Evolutionary conservation across 805 yeast species (phyloP).

Genomic region (Candida broadrunensis): DNA sequence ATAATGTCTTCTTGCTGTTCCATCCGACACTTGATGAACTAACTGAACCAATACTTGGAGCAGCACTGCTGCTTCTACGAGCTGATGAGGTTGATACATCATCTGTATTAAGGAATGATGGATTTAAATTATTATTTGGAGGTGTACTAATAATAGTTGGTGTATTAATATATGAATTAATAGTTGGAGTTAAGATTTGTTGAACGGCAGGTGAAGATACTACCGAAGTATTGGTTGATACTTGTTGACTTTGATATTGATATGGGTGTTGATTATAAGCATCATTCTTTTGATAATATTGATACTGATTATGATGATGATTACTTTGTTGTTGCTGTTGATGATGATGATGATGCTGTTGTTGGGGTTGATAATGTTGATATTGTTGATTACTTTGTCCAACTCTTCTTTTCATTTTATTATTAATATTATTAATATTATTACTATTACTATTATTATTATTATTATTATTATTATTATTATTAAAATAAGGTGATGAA

Average conservation of each 20-base stretch:
- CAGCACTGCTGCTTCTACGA: no score
- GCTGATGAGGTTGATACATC: no score
- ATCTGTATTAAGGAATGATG: no score
- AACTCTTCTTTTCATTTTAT: background rate
- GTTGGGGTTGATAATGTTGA: background rate
- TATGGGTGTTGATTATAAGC: background rate
- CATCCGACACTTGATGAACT: background rate
- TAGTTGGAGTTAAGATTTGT: background rate
- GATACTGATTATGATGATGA: background rate
- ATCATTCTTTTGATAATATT: background rate
- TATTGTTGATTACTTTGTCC: background rate
- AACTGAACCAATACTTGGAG: background rate
- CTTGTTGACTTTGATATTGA: background rate
- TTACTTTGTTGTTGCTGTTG: background rate
- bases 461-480: background rate
- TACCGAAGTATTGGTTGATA: background rate
- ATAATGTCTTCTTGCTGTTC: constrained; percentile 2
- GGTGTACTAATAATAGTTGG: background rate
- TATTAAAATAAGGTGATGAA: background rate
- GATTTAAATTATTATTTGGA: no score
- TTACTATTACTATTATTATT: constrained; percentile 1
- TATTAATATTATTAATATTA: no score
- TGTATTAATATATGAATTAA: background rate
- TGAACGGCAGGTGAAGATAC: background rate
- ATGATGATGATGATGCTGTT: constrained; percentile 1